Percentiles rank a stretch among this genome's conserved stretches.
Evolutionary conservation across 2,329 filamentous ascomycete genomes (phyloP).

Genomic region (Fonsecaea monophora): DNA sequence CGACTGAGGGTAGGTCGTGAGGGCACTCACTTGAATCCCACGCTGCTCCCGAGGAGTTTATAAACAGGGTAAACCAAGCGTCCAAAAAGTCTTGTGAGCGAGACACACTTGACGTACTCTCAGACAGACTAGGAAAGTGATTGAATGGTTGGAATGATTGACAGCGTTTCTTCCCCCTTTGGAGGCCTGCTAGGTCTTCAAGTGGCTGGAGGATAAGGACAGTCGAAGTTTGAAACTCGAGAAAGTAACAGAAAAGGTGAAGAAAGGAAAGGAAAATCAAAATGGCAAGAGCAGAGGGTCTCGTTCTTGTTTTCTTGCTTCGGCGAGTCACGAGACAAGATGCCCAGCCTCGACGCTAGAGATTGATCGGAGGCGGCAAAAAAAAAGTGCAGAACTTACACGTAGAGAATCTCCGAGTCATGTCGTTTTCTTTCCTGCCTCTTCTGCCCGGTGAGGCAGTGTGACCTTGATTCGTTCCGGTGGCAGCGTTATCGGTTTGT

Average conservation of each 20-base stretch:
- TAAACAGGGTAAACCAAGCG: slow-evolving; percentile 1
- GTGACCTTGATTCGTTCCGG: background rate
- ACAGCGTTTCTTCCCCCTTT: background rate
- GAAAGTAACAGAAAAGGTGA: background rate
- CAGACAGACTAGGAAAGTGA: slow-evolving; percentile 3
- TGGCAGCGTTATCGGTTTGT: slow-evolving; percentile 3
- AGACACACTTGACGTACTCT: background rate
- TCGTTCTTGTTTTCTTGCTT: slow-evolving; percentile 6
- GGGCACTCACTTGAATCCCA: background rate
- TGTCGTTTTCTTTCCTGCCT: background rate
- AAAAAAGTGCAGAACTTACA: background rate
- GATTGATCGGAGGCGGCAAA: background rate
- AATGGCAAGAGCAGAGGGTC: background rate
- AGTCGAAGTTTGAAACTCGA: background rate
- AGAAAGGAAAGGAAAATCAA: background rate
- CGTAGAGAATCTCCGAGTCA: background rate
- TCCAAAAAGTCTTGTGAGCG: slow-evolving; percentile 6
- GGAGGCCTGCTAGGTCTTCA: background rate
- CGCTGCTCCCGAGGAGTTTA: background rate
- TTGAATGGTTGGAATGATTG: background rate
- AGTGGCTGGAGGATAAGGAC: background rate
- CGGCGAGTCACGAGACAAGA: slow-evolving; percentile 1
- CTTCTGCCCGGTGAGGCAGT: background rate
- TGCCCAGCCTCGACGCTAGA: slow-evolving; percentile 6
- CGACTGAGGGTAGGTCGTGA: too few species aligned